Evolutionary conservation across 2,329 filamentous ascomycete genomes (phyloP), one percentile per base, ranked within the genome.

Genomic region (Teratosphaeria epicoccoides): DNA sequence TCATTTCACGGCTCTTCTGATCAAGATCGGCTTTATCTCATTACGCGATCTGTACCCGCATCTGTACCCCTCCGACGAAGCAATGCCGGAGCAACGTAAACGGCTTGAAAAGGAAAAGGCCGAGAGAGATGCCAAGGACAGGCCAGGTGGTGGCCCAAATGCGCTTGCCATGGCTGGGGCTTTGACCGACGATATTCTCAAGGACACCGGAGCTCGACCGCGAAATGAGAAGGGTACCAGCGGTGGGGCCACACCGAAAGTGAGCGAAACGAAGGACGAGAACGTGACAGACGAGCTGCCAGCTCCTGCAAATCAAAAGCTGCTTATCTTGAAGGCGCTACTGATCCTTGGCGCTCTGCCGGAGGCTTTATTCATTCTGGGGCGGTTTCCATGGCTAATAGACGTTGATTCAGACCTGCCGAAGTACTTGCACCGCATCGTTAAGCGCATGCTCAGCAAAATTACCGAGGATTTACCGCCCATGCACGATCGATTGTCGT

Each of bases 21-120:
- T 98, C 71, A 98, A 98, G 71, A 87, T 96, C 58, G 94, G 93
- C 1, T 98, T 98, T 68, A 88, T 98, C 54, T 96, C 93, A 1
- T 74, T 98, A 6, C 79, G 82, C 49, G 93, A 98, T 64, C 74
- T 98, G 1, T 97, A 95, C 66, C 84, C 89, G 14, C 93, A 98
- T 66, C 78, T 98, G 0, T 94, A 89, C 74, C 88, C 93, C 6
- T 73, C 79, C 0, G 93, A 97, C 58, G 83, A 88, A 26, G 76
- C 82, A 3, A 97, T 98, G 91, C 79, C 85, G 37, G 75, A 73
- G 6, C 74, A 95, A 49, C 83, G 81, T 57, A 77, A 81, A 40
- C 81, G 83, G 58, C 82, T 87, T 55, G 73, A 83, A 66, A 83
- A 85, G 61, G 87, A 89, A 64, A 80, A 93, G 47, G 83, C 83